These are phyloP conservation scores for Spiraea crenata DNA, from an alignment of 331 rosid genomes.

Conservation along the genomic window DNA sequence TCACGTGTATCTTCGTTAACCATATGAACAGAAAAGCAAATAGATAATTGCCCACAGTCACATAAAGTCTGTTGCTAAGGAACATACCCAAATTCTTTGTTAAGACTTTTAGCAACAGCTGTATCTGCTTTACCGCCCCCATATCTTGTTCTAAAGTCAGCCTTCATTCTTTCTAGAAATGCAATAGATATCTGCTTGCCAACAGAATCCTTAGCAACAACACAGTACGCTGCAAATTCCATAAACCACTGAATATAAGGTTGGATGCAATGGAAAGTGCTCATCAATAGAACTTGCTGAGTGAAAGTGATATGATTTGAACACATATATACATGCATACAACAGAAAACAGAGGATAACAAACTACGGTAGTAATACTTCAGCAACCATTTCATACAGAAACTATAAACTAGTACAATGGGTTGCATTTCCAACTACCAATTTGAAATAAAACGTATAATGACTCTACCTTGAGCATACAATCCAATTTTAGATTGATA, in stretches of 20 bases:
- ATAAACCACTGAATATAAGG: slow-evolving; percentile 21
- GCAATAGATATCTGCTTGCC: slow-evolving; percentile 85
- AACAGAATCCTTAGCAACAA: slow-evolving; percentile 83
- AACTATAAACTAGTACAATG: too few relatives aligned
- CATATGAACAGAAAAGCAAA: not conserved
- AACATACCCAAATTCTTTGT: slow-evolving; percentile 83
- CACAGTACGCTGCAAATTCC: slow-evolving; percentile 79
- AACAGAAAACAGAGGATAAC: slow-evolving; percentile 1
- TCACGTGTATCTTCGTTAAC: slow-evolving; percentile 13
- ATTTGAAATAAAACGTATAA: not conserved
- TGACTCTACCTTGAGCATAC: not conserved
- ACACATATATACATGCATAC: not conserved
- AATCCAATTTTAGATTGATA: not conserved
- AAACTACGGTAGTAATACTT: not conserved
- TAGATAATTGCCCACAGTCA: not conserved
- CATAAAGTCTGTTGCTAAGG: slow-evolving; percentile 17
- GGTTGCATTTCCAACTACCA: too few relatives aligned
- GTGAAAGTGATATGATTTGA: not conserved
- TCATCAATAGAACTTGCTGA: slow-evolving; percentile 4
- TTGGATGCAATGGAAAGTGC: slow-evolving; percentile 2
- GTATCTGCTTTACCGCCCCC: slow-evolving; percentile 90
- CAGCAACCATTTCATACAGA: not conserved
- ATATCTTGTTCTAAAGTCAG: slow-evolving; percentile 78
- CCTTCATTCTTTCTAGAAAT: slow-evolving; percentile 70
- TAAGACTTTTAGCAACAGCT: slow-evolving; percentile 80